A percentile compares a stretch with the other conserved stretches of the same genome.
Evolutionary conservation across 2,329 filamentous ascomycete genomes (phyloP).

Genomic region (Curvularia lunata): DNA sequence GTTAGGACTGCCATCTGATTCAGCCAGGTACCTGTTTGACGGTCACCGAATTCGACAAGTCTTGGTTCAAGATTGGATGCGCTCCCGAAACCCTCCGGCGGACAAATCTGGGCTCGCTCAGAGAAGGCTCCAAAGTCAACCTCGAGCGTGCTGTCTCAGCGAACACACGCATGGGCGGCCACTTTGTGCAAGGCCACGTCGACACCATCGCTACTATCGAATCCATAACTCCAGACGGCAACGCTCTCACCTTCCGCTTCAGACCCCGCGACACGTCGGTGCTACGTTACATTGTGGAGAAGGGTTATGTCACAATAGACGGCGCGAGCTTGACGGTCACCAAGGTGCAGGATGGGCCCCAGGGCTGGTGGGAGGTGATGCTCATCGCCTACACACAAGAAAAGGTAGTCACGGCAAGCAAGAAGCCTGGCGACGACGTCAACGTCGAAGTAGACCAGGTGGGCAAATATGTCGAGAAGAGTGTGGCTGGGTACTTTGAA

Average conservation of each 20-base stretch:
- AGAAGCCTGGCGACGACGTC: constrained; percentile 79
- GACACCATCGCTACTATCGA: constrained; percentile 84
- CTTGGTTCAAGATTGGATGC: constrained; percentile 85
- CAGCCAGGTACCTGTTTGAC: constrained; percentile 80
- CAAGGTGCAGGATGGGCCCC: constrained; percentile 76
- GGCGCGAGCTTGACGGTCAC: constrained; percentile 95
- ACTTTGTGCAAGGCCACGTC: constrained; percentile 98
- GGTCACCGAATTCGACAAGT: constrained; percentile 72
- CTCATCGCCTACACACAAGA: constrained; percentile 96
- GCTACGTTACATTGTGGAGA: constrained; percentile 89
- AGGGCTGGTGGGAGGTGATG: constrained; percentile 95
- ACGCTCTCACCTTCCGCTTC: constrained; percentile 87
- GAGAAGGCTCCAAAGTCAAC: constrained; percentile 74
- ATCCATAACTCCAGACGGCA: constrained; percentile 78
- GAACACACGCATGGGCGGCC: constrained; percentile 93
- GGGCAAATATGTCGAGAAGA: constrained; percentile 88
- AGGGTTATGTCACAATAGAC: constrained; percentile 93
- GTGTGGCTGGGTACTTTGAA: constrained; percentile 78
- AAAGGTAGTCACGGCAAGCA: constrained; percentile 80
- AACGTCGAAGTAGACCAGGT: constrained; percentile 94
- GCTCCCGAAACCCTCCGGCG: constrained; percentile 94
- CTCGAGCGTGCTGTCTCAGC: constrained; percentile 92
- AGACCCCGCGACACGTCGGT: constrained; percentile 71
- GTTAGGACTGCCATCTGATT: constrained; percentile 3
- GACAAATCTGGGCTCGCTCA: constrained; percentile 86